Conservation (phyloP, 1,139 yeast genomes). For the Hyphopichia burtonii region DNA sequence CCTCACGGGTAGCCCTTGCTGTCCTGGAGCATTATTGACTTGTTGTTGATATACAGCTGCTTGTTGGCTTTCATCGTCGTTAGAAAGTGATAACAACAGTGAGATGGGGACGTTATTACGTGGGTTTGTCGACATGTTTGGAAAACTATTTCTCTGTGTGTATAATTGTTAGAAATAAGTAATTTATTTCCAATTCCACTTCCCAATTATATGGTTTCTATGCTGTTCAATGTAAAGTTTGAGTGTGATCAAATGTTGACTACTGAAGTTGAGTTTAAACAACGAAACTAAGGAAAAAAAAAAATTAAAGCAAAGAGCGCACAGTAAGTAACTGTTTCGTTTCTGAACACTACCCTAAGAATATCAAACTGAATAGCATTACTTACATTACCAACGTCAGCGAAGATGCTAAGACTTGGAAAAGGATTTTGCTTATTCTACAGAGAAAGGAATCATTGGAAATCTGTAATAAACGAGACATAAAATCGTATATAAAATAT, state of each 20-base stretch:
- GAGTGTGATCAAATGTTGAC: too few relatives aligned
- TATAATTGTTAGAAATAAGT: too few relatives aligned
- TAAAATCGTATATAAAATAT: not conserved
- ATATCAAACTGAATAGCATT: too few relatives aligned
- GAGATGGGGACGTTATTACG: slow-evolving; percentile 22
- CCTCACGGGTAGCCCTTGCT: slow-evolving; percentile 4
- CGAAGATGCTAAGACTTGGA: too few relatives aligned
- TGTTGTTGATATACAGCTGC: not conserved
- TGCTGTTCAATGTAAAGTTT: too few relatives aligned
- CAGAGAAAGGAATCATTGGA: not conserved
- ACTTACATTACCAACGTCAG: too few relatives aligned
- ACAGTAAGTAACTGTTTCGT: not conserved
- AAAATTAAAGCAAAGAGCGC: not conserved
- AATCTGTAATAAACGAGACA: not conserved
- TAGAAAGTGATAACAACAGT: slow-evolving; percentile 18
- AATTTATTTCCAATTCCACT: too few relatives aligned
- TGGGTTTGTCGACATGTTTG: slow-evolving; percentile 1
- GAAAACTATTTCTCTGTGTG: too few relatives aligned
- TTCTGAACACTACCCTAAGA: not conserved
- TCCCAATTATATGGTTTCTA: too few relatives aligned
- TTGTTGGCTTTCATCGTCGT: slow-evolving; percentile 5
- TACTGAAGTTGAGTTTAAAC: too few relatives aligned
- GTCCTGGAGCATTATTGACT: not conserved
- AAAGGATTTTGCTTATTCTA: too few relatives aligned
- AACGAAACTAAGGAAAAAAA: not conserved